Evolutionary conservation across 208 protist genomes (phyloP).

Genomic region (Trypanosomatidae sp.): DNA sequence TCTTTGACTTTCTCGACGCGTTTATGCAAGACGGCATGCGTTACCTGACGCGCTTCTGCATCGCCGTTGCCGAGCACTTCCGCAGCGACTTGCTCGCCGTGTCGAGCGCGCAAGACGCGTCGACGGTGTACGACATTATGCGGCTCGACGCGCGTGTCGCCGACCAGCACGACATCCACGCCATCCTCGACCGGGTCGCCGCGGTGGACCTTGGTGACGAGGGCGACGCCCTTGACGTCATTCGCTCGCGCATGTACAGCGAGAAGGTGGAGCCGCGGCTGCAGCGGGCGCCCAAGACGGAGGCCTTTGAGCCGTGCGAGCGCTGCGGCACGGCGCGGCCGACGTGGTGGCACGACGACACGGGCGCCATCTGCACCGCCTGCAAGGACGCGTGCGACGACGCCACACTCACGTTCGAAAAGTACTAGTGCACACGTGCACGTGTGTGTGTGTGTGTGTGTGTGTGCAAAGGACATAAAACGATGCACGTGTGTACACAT

Average conservation of each 20-base stretch:
- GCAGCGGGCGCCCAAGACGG: conserved; percentile 54
- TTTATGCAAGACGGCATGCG: conserved; percentile 64
- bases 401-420: conserved; percentile 25
- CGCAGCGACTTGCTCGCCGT: conserved; percentile 46
- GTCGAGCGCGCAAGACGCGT: conserved; percentile 27
- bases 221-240: conserved; percentile 26
- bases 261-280: conserved; percentile 65
- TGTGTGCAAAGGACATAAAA: not conserved
- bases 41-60: conserved; percentile 78
- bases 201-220: conserved; percentile 57
- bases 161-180: conserved; percentile 30
- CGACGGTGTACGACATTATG: conserved; percentile 81
- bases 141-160: conserved; percentile 49
- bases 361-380: conserved; percentile 46
- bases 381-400: conserved; percentile 47
- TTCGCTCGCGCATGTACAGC: conserved; percentile 55
- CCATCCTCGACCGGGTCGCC: conserved; percentile 47
- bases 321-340: conserved; percentile 52
- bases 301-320: conserved; percentile 75
- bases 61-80: conserved; percentile 81
- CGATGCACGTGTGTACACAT: not conserved
- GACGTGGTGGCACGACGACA: conserved; percentile 63
- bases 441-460: not conserved
- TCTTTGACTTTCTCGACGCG: conserved; percentile 75
- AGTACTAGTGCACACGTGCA: conserved; percentile 19